These are phyloP conservation scores for Atkinsonella hypoxylon DNA, from an alignment of 2,329 filamentous ascomycete species.

Conservation along the genomic window DNA sequence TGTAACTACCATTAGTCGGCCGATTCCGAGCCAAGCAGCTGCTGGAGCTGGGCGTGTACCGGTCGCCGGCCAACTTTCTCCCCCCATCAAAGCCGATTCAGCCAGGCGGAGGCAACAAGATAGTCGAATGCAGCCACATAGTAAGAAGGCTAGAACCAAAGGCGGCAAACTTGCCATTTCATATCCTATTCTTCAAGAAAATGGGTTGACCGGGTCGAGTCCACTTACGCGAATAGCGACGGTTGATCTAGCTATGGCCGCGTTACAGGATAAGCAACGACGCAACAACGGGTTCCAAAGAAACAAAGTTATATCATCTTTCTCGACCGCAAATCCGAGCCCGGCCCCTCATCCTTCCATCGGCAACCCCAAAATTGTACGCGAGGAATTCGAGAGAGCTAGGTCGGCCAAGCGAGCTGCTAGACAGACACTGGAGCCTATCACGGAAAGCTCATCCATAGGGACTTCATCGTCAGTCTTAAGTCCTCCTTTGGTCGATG, in stretches of 20 bases:
- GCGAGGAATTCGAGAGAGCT: constrained; percentile 22
- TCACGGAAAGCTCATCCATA: constrained; percentile 2
- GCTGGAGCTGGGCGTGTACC: constrained; percentile 27
- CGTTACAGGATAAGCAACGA: constrained; percentile 32
- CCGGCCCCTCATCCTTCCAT: not conserved
- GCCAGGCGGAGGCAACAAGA: constrained; percentile 11
- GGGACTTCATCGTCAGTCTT: constrained; percentile 19
- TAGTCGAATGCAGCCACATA: constrained; percentile 7
- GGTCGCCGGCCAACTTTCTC: constrained; percentile 29
- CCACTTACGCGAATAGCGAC: constrained; percentile 34
- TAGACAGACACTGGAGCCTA: constrained; percentile 3
- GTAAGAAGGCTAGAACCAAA: constrained; percentile 17
- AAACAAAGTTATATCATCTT: constrained; percentile 13
- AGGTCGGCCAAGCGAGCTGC: not conserved
- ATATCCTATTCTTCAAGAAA: constrained; percentile 30
- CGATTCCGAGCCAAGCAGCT: constrained; percentile 22
- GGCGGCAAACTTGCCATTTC: constrained; percentile 35
- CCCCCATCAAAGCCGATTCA: constrained; percentile 23
- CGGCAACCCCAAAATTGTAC: constrained; percentile 19
- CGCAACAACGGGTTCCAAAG: constrained; percentile 19
- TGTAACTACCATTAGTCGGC: constrained; percentile 27
- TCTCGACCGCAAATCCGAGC: not conserved
- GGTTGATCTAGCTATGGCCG: constrained; percentile 37
- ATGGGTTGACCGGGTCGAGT: constrained; percentile 19
- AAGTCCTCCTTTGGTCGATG: constrained; percentile 28